Percentiles rank a stretch among this genome's conserved stretches.
Conservation (phyloP, 2,329 filamentous ascomycete species). For the Chaetothyriales sp. region DNA sequence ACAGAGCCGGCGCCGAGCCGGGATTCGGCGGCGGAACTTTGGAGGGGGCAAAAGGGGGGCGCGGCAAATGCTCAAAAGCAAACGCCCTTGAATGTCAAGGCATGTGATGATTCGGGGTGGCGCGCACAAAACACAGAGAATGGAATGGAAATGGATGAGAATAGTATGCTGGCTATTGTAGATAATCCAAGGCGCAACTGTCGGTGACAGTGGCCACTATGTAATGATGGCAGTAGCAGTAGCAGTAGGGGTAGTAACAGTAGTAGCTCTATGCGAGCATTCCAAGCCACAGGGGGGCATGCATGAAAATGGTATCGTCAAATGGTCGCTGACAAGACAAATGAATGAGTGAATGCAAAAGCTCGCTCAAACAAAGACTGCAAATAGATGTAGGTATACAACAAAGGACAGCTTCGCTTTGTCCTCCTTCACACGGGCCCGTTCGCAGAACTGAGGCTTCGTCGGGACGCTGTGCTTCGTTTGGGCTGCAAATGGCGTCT, state of each 20-base stretch:
- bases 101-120: too few relatives aligned
- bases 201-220: background rate
- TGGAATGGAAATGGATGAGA: background rate
- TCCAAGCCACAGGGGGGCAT: background rate
- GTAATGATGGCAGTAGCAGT: too few relatives aligned
- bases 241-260: too few relatives aligned
- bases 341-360: background rate
- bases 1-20: too few relatives aligned
- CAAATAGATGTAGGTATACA: background rate
- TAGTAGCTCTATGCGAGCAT: background rate
- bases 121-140: too few relatives aligned
- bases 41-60: too few relatives aligned
- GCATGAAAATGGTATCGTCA: background rate
- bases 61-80: too few relatives aligned
- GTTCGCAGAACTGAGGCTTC: conserved; percentile 7
- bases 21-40: too few relatives aligned
- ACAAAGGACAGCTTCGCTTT: background rate
- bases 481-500: conserved; percentile 10
- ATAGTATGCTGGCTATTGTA: background rate
- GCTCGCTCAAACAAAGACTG: background rate
- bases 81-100: too few relatives aligned
- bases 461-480: conserved; percentile 5
- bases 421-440: conserved; percentile 10
- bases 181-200: background rate
- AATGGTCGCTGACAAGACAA: background rate